Conservation (phyloP, 345 rosid genomes). For the Odontarrhena argentea region DNA sequence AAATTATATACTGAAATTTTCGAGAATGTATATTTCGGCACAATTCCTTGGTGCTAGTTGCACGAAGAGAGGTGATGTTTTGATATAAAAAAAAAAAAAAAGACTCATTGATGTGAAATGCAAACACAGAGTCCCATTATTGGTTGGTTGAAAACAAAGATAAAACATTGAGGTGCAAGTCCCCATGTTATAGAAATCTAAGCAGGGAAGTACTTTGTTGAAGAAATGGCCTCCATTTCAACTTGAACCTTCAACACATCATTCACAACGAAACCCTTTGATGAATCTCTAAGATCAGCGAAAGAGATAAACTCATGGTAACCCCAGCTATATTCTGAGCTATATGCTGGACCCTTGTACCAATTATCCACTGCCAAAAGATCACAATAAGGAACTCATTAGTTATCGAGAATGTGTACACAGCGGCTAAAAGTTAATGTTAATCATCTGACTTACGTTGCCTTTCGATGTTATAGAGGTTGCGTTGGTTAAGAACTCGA, state of each 20-base stretch:
- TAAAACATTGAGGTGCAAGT: neutral
- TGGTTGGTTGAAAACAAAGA: neutral
- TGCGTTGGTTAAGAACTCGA: conserved; percentile 26
- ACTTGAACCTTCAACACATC: conserved; percentile 22
- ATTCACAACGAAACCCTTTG: conserved; percentile 25
- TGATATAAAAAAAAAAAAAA: no score
- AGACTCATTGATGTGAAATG: no score
- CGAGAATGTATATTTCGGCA: no score
- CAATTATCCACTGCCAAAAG: conserved; percentile 13
- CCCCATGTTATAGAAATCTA: neutral
- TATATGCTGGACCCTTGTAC: conserved; percentile 6
- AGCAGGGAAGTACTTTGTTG: conserved; percentile 22
- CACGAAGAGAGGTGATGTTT: no score
- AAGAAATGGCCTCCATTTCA: conserved; percentile 18
- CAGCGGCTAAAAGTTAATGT: no score
- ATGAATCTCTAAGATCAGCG: conserved; percentile 14
- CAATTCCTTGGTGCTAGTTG: no score
- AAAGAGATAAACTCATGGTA: neutral
- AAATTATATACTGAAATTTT: no score
- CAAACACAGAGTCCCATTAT: neutral
- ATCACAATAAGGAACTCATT: neutral
- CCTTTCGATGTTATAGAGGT: neutral
- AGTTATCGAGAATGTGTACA: neutral
- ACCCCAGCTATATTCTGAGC: conserved; percentile 13
- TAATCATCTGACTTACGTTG: conserved; percentile 15